Evolutionary conservation across 2,329 filamentous ascomycete species (phyloP).

Genomic region (Ophiostoma angusticollis): DNA sequence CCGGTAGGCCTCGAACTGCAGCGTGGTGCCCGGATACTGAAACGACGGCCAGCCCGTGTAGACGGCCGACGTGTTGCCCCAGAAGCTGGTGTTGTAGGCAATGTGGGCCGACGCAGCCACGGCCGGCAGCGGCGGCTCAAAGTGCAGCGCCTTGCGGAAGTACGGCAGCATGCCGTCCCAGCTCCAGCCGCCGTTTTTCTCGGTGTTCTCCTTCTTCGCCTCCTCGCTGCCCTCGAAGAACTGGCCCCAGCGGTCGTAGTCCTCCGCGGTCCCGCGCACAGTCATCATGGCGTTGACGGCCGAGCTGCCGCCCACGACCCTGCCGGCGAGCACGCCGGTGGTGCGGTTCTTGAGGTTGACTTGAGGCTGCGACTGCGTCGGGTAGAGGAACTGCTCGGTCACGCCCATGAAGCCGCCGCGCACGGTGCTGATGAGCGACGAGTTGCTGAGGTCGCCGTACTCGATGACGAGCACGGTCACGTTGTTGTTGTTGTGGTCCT

Average conservation of each 20-base stretch:
- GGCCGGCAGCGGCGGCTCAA: slow-evolving; percentile 9
- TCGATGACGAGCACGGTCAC: slow-evolving; percentile 15
- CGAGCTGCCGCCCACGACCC: slow-evolving; percentile 25
- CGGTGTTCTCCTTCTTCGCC: background rate
- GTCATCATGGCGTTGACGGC: slow-evolving; percentile 25
- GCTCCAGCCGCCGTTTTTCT: slow-evolving; percentile 12
- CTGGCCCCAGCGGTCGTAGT: slow-evolving; percentile 23
- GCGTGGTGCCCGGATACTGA: slow-evolving; percentile 21
- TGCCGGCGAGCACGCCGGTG: slow-evolving; percentile 15
- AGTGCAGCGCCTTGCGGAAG: slow-evolving; percentile 20
- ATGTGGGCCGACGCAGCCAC: slow-evolving; percentile 19
- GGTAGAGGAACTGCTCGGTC: slow-evolving; percentile 15
- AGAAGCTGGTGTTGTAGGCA: slow-evolving; percentile 22
- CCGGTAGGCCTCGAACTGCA: slow-evolving; percentile 23
- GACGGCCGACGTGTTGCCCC: slow-evolving; percentile 24
- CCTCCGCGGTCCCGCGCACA: slow-evolving; percentile 21
- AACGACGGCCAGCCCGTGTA: slow-evolving; percentile 24
- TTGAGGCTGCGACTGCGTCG: slow-evolving; percentile 20
- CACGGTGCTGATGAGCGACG: slow-evolving; percentile 12
- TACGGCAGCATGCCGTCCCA: slow-evolving; percentile 19
- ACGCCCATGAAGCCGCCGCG: slow-evolving; percentile 13
- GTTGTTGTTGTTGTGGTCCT: too few species aligned
- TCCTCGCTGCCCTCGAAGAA: slow-evolving; percentile 15
- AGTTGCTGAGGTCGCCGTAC: slow-evolving; percentile 14
- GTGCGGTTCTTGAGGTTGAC: slow-evolving; percentile 16